These are phyloP conservation scores for Pisolithus microcarpus DNA, from an alignment of 768 basidiomycete genomes.

Conservation along the genomic window DNA sequence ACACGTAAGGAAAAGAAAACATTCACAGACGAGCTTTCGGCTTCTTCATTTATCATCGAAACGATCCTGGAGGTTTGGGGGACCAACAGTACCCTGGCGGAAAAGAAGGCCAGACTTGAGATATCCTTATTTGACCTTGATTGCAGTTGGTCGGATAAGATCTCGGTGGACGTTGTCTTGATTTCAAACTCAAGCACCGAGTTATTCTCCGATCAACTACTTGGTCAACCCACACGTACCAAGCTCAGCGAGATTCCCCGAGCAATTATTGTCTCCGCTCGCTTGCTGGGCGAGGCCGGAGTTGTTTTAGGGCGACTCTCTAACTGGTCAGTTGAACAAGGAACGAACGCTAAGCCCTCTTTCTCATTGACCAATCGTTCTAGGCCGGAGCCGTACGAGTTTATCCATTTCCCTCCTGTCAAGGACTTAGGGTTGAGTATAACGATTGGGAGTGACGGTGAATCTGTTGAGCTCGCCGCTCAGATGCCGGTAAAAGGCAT, in stretches of 20 bases:
- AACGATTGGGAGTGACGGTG: constrained; percentile 44
- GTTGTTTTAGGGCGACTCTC: constrained; percentile 63
- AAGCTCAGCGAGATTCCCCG: constrained; percentile 58
- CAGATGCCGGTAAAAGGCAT: constrained; percentile 81
- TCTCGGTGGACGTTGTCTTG: constrained; percentile 47
- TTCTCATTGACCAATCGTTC: constrained; percentile 8
- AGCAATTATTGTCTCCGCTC: constrained; percentile 64
- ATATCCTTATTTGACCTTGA: constrained; percentile 58
- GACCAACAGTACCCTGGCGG: constrained; percentile 64
- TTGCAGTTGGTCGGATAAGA: constrained; percentile 52
- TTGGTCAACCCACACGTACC: constrained; percentile 67
- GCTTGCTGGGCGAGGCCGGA: constrained; percentile 50
- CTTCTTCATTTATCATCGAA: constrained; percentile 57
- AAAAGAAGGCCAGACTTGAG: constrained; percentile 56
- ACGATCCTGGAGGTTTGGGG: constrained; percentile 79
- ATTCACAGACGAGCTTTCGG: constrained; percentile 53
- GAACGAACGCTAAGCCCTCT: constrained; percentile 1
- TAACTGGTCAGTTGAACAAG: constrained; percentile 53
- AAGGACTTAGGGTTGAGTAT: constrained; percentile 54
- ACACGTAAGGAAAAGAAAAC: constrained; percentile 66
- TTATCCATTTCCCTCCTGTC: constrained; percentile 68
- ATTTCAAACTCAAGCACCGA: constrained; percentile 77
- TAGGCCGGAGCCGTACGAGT: constrained; percentile 96
- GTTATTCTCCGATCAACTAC: constrained; percentile 62
- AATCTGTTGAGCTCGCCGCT: constrained; percentile 49